Percentiles rank a stretch among this genome's conserved stretches.
These are phyloP conservation scores for Tubosaeta sp. DNA, from an alignment of 768 basidiomycete genomes.

Conservation along the genomic window DNA sequence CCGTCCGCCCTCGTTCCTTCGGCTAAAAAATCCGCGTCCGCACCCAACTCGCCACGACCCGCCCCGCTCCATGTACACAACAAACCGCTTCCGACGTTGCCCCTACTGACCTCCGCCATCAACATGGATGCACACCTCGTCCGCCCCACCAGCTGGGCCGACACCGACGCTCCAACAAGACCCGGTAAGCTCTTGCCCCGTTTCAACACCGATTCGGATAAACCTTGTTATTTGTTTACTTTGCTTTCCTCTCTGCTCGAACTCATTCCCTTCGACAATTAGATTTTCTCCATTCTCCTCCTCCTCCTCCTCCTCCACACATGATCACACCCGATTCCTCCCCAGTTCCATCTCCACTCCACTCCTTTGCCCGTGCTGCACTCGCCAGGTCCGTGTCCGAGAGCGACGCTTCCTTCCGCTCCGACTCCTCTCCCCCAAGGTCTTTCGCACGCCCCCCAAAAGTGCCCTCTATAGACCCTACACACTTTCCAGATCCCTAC, in stretches of 20 bases:
- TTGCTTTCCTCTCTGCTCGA: slow-evolving; percentile 11
- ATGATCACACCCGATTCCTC: slow-evolving; percentile 14
- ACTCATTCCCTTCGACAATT: slow-evolving; percentile 18
- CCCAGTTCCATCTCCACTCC: slow-evolving; percentile 17
- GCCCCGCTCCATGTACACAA: slow-evolving; percentile 18
- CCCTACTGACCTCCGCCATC: slow-evolving; percentile 30
- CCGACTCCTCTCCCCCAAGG: slow-evolving; percentile 33
- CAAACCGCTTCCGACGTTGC: slow-evolving; percentile 38
- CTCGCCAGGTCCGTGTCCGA: slow-evolving; percentile 39
- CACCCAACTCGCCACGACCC: slow-evolving; percentile 23
- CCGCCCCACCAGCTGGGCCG: slow-evolving; percentile 26
- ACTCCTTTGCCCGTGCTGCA: slow-evolving; percentile 30
- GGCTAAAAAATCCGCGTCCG: slow-evolving; percentile 20
- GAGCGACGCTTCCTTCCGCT: slow-evolving; percentile 35
- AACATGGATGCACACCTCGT: slow-evolving; percentile 24
- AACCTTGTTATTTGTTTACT: slow-evolving; percentile 7
- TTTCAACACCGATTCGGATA: slow-evolving; percentile 5
- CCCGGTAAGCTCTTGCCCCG: slow-evolving; percentile 1
- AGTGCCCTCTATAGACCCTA: slow-evolving; percentile 51
- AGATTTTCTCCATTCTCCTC: slow-evolving; percentile 24
- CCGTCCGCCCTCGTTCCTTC: slow-evolving; percentile 23
- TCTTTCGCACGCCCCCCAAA: slow-evolving; percentile 43
- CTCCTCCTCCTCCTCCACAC: slow-evolving; percentile 23
- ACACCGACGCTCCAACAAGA: neutral
- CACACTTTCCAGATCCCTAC: slow-evolving; percentile 70